These are phyloP conservation scores for Fusarium torreyae DNA, from an alignment of 2,329 filamentous ascomycete genomes.

Conservation along the genomic window DNA sequence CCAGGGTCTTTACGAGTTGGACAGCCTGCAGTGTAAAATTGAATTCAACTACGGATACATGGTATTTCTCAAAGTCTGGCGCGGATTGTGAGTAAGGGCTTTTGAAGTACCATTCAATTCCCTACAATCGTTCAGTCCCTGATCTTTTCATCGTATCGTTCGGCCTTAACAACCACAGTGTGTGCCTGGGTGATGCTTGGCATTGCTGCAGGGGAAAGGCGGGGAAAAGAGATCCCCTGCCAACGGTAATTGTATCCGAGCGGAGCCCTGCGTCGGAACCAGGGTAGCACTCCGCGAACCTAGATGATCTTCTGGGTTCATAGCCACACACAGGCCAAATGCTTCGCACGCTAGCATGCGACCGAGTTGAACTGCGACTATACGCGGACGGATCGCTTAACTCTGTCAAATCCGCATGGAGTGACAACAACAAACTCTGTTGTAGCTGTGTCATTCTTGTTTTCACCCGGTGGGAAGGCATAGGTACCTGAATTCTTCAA, in stretches of 20 bases:
- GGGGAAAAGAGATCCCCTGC: not conserved
- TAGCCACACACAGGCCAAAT: not conserved
- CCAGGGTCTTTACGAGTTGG: not conserved
- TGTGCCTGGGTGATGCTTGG: not conserved
- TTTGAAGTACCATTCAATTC: not conserved
- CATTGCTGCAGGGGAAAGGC: not conserved
- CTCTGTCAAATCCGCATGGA: not conserved
- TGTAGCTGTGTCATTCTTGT: no score
- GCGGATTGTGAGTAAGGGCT: not conserved
- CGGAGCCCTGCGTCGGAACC: not conserved
- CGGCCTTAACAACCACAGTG: not conserved
- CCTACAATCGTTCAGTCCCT: not conserved
- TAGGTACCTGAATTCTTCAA: not conserved
- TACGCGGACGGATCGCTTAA: not conserved
- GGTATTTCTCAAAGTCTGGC: not conserved
- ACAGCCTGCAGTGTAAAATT: not conserved
- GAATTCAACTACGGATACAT: no score
- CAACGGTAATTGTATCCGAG: not conserved
- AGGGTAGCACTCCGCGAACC: not conserved
- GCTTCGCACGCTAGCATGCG: not conserved
- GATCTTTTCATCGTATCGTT: not conserved
- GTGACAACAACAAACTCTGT: not conserved
- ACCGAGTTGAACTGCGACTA: not conserved
- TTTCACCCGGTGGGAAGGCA: not conserved
- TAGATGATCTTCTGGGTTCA: not conserved